These are phyloP conservation scores for Neurospora sp. DNA, from an alignment of 495 filamentous ascomycete species.

Conservation along the genomic window DNA sequence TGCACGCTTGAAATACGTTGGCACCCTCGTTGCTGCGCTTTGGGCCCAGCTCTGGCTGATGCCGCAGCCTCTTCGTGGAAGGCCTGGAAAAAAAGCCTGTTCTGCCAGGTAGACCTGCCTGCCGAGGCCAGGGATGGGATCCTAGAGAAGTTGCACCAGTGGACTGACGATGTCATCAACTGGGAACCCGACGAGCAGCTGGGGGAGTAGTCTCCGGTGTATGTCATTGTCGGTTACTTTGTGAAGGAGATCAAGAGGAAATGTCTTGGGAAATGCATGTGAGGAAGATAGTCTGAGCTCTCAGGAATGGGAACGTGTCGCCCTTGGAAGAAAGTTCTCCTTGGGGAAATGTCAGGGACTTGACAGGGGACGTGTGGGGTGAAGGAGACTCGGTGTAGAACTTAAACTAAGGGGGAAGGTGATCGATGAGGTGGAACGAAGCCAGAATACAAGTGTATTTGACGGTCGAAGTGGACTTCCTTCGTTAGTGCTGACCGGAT, in stretches of 20 bases:
- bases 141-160: not conserved
- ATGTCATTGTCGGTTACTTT: too few species aligned
- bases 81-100: not conserved
- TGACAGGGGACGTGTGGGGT: not conserved
- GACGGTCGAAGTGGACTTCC: not conserved
- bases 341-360: too few species aligned
- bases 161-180: not conserved
- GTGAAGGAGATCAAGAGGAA: too few species aligned
- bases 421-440: not conserved
- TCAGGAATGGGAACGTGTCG: too few species aligned
- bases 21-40: not conserved
- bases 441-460: not conserved
- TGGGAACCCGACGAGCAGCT: not conserved
- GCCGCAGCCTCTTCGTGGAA: not conserved
- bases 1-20: not conserved
- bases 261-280: too few species aligned
- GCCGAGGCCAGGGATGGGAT: not conserved
- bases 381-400: not conserved
- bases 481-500: not conserved
- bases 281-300: too few species aligned
- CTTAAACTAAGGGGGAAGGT: not conserved
- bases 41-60: not conserved
- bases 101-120: not conserved
- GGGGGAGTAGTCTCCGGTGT: not conserved
- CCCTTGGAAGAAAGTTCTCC: too few species aligned